Percentiles rank a stretch among this genome's conserved stretches.
phyloP scores from a whole-genome alignment of 139 green algal species.

The Closterium sp. region DNA sequence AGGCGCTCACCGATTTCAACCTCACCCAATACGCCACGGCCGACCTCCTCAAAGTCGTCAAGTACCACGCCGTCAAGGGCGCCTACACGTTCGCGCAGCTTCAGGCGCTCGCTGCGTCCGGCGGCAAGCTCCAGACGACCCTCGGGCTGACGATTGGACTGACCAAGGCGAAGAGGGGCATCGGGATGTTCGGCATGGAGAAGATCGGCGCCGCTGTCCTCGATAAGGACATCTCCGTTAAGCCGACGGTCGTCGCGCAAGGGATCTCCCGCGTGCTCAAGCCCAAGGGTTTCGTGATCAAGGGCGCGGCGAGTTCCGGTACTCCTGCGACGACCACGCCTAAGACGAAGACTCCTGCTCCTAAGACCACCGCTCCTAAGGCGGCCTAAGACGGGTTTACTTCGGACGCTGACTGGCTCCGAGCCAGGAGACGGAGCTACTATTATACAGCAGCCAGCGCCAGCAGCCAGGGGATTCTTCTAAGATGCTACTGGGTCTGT shows the following conservation, averaged over 20 bases:
- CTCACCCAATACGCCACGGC: background rate
- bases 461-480: too few relatives aligned
- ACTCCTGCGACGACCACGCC: background rate
- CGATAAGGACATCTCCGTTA: background rate
- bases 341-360: background rate
- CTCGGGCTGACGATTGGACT: background rate
- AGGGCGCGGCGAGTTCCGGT: background rate
- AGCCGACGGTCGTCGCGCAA: background rate
- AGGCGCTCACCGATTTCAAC: background rate
- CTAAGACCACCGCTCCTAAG: background rate
- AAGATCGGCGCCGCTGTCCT: background rate
- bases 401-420: too few relatives aligned
- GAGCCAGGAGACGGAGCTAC: background rate
- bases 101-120: background rate
- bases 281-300: background rate
- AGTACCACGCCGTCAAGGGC: background rate
- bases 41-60: background rate
- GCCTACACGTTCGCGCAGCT: background rate
- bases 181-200: background rate
- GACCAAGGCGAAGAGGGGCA: background rate
- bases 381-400: background rate
- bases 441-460: background rate
- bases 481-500: too few relatives aligned
- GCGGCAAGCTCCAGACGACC: background rate
- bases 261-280: background rate